These are phyloP conservation scores for Cryphonectria naterciae DNA, from an alignment of 2,329 filamentous ascomycete species.

Conservation along the genomic window DNA sequence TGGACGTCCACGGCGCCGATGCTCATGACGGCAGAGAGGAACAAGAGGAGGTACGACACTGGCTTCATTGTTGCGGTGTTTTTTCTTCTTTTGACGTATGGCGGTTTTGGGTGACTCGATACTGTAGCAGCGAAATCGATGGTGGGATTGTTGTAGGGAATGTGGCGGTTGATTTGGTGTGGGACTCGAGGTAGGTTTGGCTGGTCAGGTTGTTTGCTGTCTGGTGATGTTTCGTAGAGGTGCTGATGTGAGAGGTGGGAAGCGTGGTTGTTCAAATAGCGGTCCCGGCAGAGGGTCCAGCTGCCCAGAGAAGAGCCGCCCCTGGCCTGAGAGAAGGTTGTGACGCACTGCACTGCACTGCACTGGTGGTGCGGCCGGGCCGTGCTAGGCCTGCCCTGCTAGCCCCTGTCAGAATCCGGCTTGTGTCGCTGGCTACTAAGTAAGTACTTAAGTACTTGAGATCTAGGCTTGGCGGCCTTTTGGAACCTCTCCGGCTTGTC, in stretches of 20 bases:
- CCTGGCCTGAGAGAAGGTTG: neutral
- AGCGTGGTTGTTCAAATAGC: neutral
- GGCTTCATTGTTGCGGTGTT: constrained; percentile 64
- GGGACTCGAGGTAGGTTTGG: neutral
- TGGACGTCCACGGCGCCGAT: constrained; percentile 66
- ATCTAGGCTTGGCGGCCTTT: neutral
- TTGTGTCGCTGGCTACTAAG: neutral
- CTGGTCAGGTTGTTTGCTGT: neutral
- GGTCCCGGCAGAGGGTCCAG: neutral
- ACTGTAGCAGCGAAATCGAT: neutral
- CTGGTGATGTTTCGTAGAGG: neutral
- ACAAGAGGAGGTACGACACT: constrained; percentile 53
- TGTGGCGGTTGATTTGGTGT: neutral
- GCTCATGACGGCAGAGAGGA: constrained; percentile 62
- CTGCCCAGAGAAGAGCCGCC: neutral
- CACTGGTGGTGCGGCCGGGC: neutral
- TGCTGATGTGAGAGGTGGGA: constrained; percentile 6
- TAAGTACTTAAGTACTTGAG: too few species aligned
- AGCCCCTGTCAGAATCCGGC: neutral
- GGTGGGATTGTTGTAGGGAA: too few species aligned
- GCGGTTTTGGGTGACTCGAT: neutral
- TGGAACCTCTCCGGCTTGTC: neutral
- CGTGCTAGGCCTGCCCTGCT: neutral
- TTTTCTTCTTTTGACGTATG: constrained; percentile 3
- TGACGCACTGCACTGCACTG: neutral